Conservation (phyloP, 768 basidiomycete genomes). For the Sarcodon sp. region DNA sequence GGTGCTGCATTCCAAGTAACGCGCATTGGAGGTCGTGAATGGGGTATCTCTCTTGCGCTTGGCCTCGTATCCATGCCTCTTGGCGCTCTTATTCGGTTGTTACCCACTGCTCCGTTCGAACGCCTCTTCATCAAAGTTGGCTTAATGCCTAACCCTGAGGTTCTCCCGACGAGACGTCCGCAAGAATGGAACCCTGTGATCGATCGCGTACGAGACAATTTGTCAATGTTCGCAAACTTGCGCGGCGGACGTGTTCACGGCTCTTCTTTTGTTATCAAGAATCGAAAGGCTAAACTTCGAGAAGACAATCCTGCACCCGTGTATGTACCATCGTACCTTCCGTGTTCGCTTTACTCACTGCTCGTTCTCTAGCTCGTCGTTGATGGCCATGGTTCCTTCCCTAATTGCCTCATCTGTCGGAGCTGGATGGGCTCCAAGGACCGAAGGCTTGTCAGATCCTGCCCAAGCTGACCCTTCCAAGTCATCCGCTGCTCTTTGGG, state of each 20-base stretch:
- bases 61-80: constrained; percentile 83
- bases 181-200: constrained; percentile 75
- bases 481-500: constrained; percentile 73
- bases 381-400: constrained; percentile 68
- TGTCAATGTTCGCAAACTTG: constrained; percentile 67
- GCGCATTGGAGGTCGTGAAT: constrained; percentile 67
- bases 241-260: constrained; percentile 84
- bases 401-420: constrained; percentile 65
- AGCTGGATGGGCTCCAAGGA: constrained; percentile 45
- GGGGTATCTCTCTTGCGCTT: constrained; percentile 86
- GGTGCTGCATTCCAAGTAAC: constrained; percentile 87
- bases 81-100: constrained; percentile 64
- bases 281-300: constrained; percentile 44
- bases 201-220: constrained; percentile 73
- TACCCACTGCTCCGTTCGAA: constrained; percentile 77
- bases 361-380: constrained; percentile 39
- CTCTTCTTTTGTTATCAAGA: constrained; percentile 77
- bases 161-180: constrained; percentile 49
- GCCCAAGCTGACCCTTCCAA: constrained; percentile 65
- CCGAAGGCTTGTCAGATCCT: constrained; percentile 52
- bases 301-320: constrained; percentile 30
- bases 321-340: constrained; percentile 24
- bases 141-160: constrained; percentile 51
- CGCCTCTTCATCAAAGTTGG: constrained; percentile 37
- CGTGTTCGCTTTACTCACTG: constrained; percentile 6